phyloP scores from a whole-genome alignment of 768 basidiomycete genomes.

The Punctularia strigosozonata region DNA sequence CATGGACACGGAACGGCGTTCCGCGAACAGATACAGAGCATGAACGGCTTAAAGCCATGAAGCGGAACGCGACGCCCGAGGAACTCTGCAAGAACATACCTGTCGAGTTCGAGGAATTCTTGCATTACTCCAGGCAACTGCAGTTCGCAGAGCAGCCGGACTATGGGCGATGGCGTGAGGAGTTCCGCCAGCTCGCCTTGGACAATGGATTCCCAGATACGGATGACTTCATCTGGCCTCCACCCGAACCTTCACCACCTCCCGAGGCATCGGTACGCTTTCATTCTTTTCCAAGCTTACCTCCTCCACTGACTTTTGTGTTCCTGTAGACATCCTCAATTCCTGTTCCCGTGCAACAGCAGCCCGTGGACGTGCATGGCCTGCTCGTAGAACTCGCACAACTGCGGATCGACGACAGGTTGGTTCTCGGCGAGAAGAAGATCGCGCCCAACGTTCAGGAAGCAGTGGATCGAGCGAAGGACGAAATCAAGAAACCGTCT shows the following conservation, averaged over 20 bases:
- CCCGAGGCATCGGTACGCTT: no score
- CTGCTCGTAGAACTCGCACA: constrained; percentile 50
- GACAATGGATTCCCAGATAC: constrained; percentile 45
- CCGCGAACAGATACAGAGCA: constrained; percentile 60
- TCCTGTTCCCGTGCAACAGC: no score
- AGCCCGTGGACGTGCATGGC: constrained; percentile 37
- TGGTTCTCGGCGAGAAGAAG: constrained; percentile 38
- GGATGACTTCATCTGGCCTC: constrained; percentile 66
- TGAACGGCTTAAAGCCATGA: constrained; percentile 50
- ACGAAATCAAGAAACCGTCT: constrained; percentile 12
- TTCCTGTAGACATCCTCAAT: constrained; percentile 15
- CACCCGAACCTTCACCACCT: constrained; percentile 23
- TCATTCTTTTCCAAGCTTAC: background rate
- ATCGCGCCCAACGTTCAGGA: constrained; percentile 26
- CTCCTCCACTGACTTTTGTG: no score
- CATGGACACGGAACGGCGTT: constrained; percentile 75
- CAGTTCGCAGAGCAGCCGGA: constrained; percentile 60
- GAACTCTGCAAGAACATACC: constrained; percentile 61
- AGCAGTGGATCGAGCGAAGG: constrained; percentile 22
- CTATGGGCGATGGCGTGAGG: constrained; percentile 52
- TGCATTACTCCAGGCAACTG: constrained; percentile 59
- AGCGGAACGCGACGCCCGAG: constrained; percentile 47
- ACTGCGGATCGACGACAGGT: constrained; percentile 41
- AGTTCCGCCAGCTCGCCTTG: constrained; percentile 49
- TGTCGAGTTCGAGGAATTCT: constrained; percentile 63